Evolutionary conservation across 805 yeast species (phyloP), one percentile per base, ranked within the genome.

Genomic region (Yarrowia sp.): DNA sequence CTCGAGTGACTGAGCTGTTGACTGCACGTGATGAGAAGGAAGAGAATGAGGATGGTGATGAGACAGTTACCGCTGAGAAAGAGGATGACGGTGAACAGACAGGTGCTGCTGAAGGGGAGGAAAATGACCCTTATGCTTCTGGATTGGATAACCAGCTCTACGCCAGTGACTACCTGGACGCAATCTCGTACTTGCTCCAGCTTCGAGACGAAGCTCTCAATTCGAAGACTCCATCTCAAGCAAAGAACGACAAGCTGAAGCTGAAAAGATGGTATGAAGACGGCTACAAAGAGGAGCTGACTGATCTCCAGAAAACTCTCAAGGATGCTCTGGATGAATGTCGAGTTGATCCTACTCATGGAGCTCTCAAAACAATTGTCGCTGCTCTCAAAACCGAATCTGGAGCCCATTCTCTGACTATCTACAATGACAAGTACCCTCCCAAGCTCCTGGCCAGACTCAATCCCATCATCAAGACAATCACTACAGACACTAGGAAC

Each of bases 121-220:
- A 49, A 15, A 15, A 49, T 42, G 65, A 59, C 22, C 65, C 50
- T 4, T 59, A 59, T 12, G 52, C 65, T 11, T 43, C 65, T 16
- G 50, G 52, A n/a, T 19, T 59, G 5, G 65, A 59, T 42, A 59
- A 59, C 41, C 65, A 59, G n/a, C 65, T 45, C 5, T 14, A 15
- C 4, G 52, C 52, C 0, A 32, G 35, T n/a, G 26, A 43, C 42
- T 59, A 59, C 52, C 32, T 59, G 11, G 65, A 59, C 19, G 65
- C 65, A 1, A 43, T 59, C 10, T 16, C 42, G 7, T 16, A 59
- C 19, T 7, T 59, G 7, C 35, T 59, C 8, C 42, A 43, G 10
- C 65, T 45, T 8, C 5, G 65, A 45, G 65, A 59, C 12, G 52
- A 59, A n/a, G 7, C 64, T 4, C 64, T 56, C 38, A 56, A 42